Conservation (phyloP, 2,329 filamentous ascomycete genomes). For the Basipetospora chlamydospora region DNA sequence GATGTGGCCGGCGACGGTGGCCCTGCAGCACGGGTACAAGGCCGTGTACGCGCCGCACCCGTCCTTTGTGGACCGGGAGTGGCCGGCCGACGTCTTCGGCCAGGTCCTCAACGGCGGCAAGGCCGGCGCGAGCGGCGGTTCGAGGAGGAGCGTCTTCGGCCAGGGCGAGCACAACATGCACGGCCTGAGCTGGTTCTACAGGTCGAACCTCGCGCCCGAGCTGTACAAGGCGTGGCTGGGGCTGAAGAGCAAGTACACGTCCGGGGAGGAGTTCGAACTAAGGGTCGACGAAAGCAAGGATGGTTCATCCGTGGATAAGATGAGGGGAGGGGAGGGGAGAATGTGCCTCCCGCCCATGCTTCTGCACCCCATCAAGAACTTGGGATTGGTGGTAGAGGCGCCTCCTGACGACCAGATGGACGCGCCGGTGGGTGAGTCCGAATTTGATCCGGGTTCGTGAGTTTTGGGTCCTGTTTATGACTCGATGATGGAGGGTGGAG, state of each 20-base stretch:
- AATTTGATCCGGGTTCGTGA: conserved; percentile 33
- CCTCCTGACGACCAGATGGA: conserved; percentile 25
- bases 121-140: conserved; percentile 61
- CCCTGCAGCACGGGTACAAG: conserved; percentile 85
- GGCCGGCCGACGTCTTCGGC: conserved; percentile 68
- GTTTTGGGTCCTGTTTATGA: too few relatives aligned
- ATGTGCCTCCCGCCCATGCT: conserved; percentile 90
- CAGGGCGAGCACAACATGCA: conserved; percentile 80
- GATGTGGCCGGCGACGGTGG: conserved; percentile 85
- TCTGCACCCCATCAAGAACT: conserved; percentile 73
- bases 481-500: too few relatives aligned
- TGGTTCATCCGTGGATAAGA: conserved; percentile 31
- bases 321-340: conserved; percentile 58
- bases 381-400: conserved; percentile 50
- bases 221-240: conserved; percentile 80
- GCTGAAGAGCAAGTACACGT: conserved; percentile 62
- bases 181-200: conserved; percentile 86
- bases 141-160: conserved; percentile 59
- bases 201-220: conserved; percentile 65
- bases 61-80: conserved; percentile 72
- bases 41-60: conserved; percentile 85
- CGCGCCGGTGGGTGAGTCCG: conserved; percentile 21
- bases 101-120: conserved; percentile 66
- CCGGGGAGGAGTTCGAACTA: conserved; percentile 62
- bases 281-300: conserved; percentile 37